Evolutionary conservation across 2,329 filamentous ascomycete species (phyloP).

Genomic region (Magnaporthiopsis rhizophila): DNA sequence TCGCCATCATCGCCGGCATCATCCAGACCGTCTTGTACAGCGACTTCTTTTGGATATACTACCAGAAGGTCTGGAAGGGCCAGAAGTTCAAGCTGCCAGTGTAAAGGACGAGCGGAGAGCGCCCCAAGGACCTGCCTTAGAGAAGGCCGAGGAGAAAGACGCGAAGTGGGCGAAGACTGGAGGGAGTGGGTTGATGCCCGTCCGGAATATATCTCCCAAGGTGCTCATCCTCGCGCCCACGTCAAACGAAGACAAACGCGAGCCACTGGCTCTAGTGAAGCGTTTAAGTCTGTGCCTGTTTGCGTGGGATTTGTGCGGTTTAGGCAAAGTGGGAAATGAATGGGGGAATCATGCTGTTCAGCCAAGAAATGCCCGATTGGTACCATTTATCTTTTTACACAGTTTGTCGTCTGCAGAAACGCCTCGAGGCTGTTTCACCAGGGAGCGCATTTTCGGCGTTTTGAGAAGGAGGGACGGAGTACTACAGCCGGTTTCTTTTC

Average conservation of each 20-base stretch:
- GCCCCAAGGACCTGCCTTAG: too few species aligned
- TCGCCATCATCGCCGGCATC: conserved; percentile 80
- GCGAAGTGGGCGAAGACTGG: background rate
- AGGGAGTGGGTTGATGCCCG: background rate
- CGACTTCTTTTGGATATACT: conserved; percentile 99
- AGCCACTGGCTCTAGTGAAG: background rate
- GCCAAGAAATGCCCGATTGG: background rate
- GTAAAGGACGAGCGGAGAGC: conserved; percentile 30
- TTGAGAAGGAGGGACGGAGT: background rate
- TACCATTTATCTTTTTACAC: background rate
- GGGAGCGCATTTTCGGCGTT: background rate
- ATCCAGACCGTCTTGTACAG: conserved; percentile 94
- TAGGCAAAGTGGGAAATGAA: background rate
- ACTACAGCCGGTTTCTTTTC: background rate
- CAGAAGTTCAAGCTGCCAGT: conserved; percentile 84
- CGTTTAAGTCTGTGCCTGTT: background rate
- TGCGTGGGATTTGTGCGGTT: background rate
- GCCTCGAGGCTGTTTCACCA: background rate
- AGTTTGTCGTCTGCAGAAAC: background rate
- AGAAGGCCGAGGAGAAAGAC: background rate
- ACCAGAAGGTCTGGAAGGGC: conserved; percentile 87
- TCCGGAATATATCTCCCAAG: background rate
- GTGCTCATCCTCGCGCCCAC: background rate
- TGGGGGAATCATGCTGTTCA: background rate
- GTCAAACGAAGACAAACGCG: background rate